A percentile compares a stretch with the other conserved stretches of the same genome.
These are phyloP conservation scores for Meripilus lineatus DNA, from an alignment of 1,284 basidiomycete genomes.

Conservation along the genomic window DNA sequence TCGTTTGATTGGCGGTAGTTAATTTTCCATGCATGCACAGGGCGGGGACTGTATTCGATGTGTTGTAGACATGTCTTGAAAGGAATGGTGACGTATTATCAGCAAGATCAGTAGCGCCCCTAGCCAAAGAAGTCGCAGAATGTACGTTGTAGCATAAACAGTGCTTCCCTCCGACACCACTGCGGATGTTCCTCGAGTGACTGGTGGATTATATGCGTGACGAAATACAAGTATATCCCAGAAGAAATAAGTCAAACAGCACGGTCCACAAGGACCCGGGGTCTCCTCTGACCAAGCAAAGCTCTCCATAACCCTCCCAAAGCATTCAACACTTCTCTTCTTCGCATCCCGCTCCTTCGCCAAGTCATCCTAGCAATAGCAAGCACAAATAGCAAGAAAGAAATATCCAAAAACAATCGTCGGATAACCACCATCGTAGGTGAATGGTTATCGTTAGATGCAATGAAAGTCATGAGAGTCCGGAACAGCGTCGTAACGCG, in stretches of 20 bases:
- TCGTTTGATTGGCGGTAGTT: conserved; percentile 4
- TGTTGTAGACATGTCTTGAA: conserved; percentile 67
- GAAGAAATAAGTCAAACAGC: conserved; percentile 22
- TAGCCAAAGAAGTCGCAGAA: no score
- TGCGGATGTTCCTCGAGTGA: neutral
- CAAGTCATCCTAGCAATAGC: conserved; percentile 52
- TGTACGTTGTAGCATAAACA: no score
- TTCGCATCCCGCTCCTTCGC: conserved; percentile 61
- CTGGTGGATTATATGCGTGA: conserved; percentile 1
- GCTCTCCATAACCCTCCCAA: conserved; percentile 65
- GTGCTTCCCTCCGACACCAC: neutral
- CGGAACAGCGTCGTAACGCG: conserved; percentile 43
- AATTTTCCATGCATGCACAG: conserved; percentile 33
- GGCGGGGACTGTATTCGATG: conserved; percentile 90
- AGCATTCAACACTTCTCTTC: conserved; percentile 61
- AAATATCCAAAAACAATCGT: conserved; percentile 68
- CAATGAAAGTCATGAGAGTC: conserved; percentile 50
- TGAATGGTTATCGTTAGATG: conserved; percentile 49
- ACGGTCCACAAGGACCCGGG: conserved; percentile 45
- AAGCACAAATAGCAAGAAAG: conserved; percentile 61
- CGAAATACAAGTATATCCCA: neutral
- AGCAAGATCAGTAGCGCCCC: no score
- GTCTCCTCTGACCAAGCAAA: conserved; percentile 47
- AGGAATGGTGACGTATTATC: no score
- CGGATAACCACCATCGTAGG: conserved; percentile 63